Conservation (phyloP, 208 protist species). For the Leishmania lainsoni region DNA sequence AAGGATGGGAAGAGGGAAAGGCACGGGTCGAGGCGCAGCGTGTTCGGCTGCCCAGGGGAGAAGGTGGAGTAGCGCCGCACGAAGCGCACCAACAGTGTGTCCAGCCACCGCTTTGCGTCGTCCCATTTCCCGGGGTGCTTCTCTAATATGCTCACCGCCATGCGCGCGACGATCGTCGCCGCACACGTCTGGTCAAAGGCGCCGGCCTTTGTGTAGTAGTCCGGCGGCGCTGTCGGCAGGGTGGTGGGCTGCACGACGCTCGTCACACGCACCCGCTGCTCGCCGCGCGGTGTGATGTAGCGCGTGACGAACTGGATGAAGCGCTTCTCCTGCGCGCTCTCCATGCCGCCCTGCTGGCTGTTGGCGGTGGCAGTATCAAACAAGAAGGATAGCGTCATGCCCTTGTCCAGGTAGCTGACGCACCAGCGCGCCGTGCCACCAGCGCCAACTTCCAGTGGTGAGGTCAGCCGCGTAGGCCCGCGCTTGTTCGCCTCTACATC, state of each 20-base stretch:
- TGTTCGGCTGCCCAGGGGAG: conserved; percentile 80
- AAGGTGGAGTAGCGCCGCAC: conserved; percentile 95
- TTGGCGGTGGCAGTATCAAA: conserved; percentile 82
- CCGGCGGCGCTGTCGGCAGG: conserved; percentile 37
- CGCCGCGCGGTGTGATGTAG: conserved; percentile 87
- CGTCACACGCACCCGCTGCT: conserved; percentile 89
- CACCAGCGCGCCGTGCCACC: conserved; percentile 68
- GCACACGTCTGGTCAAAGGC: conserved; percentile 97
- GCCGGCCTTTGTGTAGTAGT: conserved; percentile 49
- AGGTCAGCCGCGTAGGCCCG: conserved; percentile 31
- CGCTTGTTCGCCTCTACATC: conserved; percentile 53
- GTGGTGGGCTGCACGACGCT: conserved; percentile 76
- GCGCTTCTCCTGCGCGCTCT: conserved; percentile 42
- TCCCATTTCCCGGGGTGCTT: conserved; percentile 72
- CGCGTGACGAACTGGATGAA: conserved; percentile 95
- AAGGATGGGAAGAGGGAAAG: conserved; percentile 98
- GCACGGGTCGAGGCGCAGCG: conserved; percentile 87
- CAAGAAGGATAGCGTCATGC: conserved; percentile 60
- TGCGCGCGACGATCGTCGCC: conserved; percentile 71
- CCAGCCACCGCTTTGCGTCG: conserved; percentile 97
- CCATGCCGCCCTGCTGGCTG: conserved; percentile 6
- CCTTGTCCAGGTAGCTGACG: conserved; percentile 66
- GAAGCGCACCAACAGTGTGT: conserved; percentile 97
- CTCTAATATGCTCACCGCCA: conserved; percentile 77
- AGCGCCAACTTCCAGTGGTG: conserved; percentile 65